These are phyloP conservation scores for Clonostachys chloroleuca DNA, from an alignment of 2,329 filamentous ascomycete species.

Conservation along the genomic window DNA sequence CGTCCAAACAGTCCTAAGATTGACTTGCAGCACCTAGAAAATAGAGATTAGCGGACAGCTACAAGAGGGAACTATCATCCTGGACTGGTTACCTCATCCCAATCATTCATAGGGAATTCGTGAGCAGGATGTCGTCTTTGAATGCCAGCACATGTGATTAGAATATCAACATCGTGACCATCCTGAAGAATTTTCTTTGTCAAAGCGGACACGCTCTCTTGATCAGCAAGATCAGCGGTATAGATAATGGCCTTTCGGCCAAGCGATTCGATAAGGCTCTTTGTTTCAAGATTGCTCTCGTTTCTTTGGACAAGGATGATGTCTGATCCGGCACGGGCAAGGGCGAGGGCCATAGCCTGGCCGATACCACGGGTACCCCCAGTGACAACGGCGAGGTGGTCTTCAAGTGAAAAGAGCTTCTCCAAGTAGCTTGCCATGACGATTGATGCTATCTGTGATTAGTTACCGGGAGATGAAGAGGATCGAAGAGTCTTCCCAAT, in stretches of 20 bases:
- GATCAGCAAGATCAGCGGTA: slow-evolving; percentile 12
- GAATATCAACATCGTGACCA: slow-evolving; percentile 43
- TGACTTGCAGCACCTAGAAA: slow-evolving; percentile 66
- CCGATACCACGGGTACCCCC: slow-evolving; percentile 14
- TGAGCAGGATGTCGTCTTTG: slow-evolving; percentile 59
- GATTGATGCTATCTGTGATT: neutral
- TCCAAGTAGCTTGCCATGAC: slow-evolving; percentile 7
- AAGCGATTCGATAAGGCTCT: slow-evolving; percentile 7
- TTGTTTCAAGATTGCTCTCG: slow-evolving; percentile 10
- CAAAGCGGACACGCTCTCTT: slow-evolving; percentile 7
- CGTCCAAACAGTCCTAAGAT: slow-evolving; percentile 71
- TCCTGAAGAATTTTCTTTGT: slow-evolving; percentile 8
- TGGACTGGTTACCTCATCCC: slow-evolving; percentile 45
- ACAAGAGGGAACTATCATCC: neutral
- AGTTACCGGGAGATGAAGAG: too few species aligned
- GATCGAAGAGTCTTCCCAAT: too few species aligned
- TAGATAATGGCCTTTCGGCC: slow-evolving; percentile 9
- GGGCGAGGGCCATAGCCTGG: slow-evolving; percentile 12
- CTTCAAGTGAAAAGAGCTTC: slow-evolving; percentile 10
- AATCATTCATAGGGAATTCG: slow-evolving; percentile 59
- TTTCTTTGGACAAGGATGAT: slow-evolving; percentile 11
- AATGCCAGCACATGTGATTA: slow-evolving; percentile 64
- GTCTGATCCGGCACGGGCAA: slow-evolving; percentile 11
- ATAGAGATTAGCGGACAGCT: neutral
- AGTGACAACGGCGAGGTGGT: slow-evolving; percentile 10